These are phyloP conservation scores for Chloranthus sessilifolius DNA, from an alignment of 164 flowering plant genomes.

Conservation along the genomic window DNA sequence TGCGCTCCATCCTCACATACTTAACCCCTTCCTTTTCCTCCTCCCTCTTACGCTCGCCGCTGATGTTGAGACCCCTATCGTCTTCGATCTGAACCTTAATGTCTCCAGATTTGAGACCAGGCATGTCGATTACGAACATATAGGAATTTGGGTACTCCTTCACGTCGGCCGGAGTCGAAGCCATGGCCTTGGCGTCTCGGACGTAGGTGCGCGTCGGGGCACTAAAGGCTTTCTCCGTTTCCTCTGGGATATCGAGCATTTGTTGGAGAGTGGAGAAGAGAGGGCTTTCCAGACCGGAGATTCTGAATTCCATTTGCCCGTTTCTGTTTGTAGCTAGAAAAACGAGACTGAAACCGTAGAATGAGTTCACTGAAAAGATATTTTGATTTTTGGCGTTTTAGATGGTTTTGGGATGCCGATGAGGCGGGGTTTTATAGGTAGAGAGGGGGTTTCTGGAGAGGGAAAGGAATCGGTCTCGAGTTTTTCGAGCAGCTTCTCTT, in stretches of 20 bases:
- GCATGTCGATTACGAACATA: conserved; percentile 55
- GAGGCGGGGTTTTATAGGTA: too few species aligned
- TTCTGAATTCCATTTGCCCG: conserved; percentile 47
- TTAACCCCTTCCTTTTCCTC: conserved; percentile 41
- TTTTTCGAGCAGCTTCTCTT: too few species aligned
- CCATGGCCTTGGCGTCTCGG: conserved; percentile 66
- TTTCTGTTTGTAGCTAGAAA: too few species aligned
- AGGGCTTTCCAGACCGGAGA: conserved; percentile 36
- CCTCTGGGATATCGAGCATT: conserved; percentile 32
- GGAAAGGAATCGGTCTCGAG: too few species aligned
- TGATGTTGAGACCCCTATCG: conserved; percentile 31
- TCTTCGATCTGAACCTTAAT: conserved; percentile 54
- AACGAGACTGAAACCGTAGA: too few species aligned
- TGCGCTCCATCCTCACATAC: conserved; percentile 58
- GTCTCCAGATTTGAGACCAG: conserved; percentile 42
- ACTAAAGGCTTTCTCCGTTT: conserved; percentile 21
- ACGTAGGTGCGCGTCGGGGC: conserved; percentile 44
- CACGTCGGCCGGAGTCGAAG: conserved; percentile 51
- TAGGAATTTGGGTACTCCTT: conserved; percentile 40
- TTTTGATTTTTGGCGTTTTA: too few species aligned
- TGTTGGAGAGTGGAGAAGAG: conserved; percentile 36
- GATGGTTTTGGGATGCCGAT: too few species aligned
- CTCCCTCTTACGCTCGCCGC: conserved; percentile 46
- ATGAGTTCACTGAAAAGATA: too few species aligned
- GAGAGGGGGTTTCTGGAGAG: too few species aligned